Conservation (phyloP, 768 basidiomycete genomes). For the Lepiota venenata region DNA sequence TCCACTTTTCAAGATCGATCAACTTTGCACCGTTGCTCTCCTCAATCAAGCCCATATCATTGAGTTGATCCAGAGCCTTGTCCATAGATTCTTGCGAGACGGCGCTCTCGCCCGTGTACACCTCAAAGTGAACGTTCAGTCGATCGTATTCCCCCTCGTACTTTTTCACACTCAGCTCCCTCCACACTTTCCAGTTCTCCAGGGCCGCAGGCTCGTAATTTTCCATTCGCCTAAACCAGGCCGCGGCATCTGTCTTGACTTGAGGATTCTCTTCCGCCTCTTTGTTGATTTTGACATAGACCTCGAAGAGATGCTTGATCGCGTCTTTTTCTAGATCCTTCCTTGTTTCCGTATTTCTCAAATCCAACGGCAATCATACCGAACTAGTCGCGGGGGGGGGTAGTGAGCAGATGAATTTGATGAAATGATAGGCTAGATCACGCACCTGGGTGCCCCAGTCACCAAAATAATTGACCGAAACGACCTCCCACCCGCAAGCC, state of each 20-base stretch:
- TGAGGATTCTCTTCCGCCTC: conserved; percentile 71
- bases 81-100: conserved; percentile 74
- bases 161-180: conserved; percentile 85
- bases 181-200: conserved; percentile 89
- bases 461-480: conserved; percentile 90
- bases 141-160: conserved; percentile 86
- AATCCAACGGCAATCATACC: conserved; percentile 90
- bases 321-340: conserved; percentile 81
- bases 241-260: conserved; percentile 74
- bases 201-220: conserved; percentile 85
- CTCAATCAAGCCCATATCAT: conserved; percentile 71
- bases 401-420: neutral
- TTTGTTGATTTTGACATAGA: conserved; percentile 65
- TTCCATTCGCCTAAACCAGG: conserved; percentile 94
- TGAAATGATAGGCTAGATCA: too few relatives aligned
- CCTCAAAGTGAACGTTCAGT: conserved; percentile 88
- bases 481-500: conserved; percentile 91
- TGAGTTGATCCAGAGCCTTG: conserved; percentile 62
- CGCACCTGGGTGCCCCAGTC: conserved; percentile 98
- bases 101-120: conserved; percentile 88
- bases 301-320: conserved; percentile 91
- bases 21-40: conserved; percentile 81
- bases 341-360: conserved; percentile 86
- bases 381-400: conserved; percentile 33
- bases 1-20: conserved; percentile 85